phyloP scores from a whole-genome alignment of 768 basidiomycete species.

The Termitomyces sp. region DNA sequence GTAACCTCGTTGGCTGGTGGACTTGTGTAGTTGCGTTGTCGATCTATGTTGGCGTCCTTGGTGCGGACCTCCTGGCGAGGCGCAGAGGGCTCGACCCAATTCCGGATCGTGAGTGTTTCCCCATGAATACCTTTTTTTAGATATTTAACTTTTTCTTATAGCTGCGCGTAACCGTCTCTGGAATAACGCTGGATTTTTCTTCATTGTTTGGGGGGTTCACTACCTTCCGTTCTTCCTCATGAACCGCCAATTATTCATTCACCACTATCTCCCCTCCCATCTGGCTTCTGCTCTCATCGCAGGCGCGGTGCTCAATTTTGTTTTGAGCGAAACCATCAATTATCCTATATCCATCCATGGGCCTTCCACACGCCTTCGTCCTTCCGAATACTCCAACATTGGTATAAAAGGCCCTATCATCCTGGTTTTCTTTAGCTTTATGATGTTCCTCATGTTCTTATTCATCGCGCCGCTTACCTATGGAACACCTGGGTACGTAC shows the following conservation, averaged over 20 bases:
- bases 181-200: conserved; percentile 95
- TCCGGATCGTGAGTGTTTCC: conserved; percentile 65
- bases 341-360: conserved; percentile 83
- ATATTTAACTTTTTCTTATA: conserved; percentile 23
- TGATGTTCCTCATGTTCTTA: conserved; percentile 60
- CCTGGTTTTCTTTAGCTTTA: conserved; percentile 48
- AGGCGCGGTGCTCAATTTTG: conserved; percentile 86
- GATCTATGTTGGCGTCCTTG: conserved; percentile 85
- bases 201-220: conserved; percentile 91
- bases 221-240: conserved; percentile 98
- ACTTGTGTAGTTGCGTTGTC: conserved; percentile 80
- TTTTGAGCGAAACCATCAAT: conserved; percentile 87
- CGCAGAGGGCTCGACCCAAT: conserved; percentile 83
- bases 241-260: conserved; percentile 94
- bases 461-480: conserved; percentile 91
- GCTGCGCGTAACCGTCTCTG: conserved; percentile 91
- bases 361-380: conserved; percentile 53
- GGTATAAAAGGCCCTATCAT: conserved; percentile 73
- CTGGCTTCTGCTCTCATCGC: conserved; percentile 89
- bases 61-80: conserved; percentile 85
- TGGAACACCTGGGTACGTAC: conserved; percentile 86
- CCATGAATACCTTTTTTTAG: neutral
- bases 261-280: conserved; percentile 97
- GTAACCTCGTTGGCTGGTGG: conserved; percentile 96
- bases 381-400: conserved; percentile 62